Evolutionary conservation across 2,329 filamentous ascomycete species (phyloP), one percentile per base, ranked within the genome.

Genomic region (Clonostachys chloroleuca): DNA sequence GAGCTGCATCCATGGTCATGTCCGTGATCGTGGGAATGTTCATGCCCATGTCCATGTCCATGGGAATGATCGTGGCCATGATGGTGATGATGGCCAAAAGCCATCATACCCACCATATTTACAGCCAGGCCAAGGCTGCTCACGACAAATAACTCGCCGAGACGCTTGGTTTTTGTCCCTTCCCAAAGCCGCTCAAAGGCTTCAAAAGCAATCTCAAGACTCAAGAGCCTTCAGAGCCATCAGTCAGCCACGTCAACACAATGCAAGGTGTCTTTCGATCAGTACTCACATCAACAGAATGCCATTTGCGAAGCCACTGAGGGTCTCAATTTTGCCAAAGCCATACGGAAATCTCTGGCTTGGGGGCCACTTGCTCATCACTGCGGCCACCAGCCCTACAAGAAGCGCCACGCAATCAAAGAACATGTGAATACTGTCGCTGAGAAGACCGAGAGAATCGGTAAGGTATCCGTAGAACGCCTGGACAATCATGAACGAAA

Each of bases 401-500:
- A 89, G 82, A 30, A 99, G 78, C 17, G 92, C 94, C 35, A 96
- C 84, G 56, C 94, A 99, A 67, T 99, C 94, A 58, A 99, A 97
- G 60, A 99, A 92, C 94, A 99, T 99, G 69, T 99, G 94, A 52
- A 99, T 94, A 59, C 92, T 97, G 67, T 99, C 94, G 55, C 91
- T 96, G 16, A 99, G 80, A n/a, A 99, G 77, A 4, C 94, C 94
- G 6, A 99, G 73, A 0, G 94, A 99, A 55, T 95, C 92, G 5
- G 91, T 97, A 12, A 94, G 71, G 58, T 94, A 95, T 43, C 94
- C 94, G 60, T 99, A 99, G 51, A 92, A 90, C 39, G 92, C 87
- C 60, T 99, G 94, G 2, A 99, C 83, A 34, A 88, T 72, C 94
- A 99, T 99, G 65, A 99, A 99, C 7, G 75, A 78, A 56, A 99